A percentile compares a stretch with the other conserved stretches of the same genome.
phyloP scores from a whole-genome alignment of 1,284 basidiomycete species.

The Sparassis latifolia region DNA sequence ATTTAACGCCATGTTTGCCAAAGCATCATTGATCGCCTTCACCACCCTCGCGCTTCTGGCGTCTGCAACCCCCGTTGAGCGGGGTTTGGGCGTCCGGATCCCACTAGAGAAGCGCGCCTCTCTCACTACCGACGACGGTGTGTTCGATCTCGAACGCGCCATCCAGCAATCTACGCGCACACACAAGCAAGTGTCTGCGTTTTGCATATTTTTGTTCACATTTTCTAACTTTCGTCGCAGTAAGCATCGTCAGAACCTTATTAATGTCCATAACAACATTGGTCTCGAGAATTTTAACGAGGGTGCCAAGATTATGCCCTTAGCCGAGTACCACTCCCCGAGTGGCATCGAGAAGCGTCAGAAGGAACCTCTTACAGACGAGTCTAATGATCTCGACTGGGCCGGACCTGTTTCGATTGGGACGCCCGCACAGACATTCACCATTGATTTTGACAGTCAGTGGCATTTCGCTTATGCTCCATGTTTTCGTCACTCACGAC shows the following conservation, averaged over 20 bases:
- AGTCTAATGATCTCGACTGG: conserved; percentile 12
- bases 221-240: conserved; percentile 1
- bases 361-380: conserved; percentile 6
- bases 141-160: conserved; percentile 11
- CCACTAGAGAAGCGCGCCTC: conserved; percentile 11
- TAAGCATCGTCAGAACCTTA: conserved; percentile 15
- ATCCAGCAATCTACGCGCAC: conserved; percentile 7
- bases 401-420: conserved; percentile 16
- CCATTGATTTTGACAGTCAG: conserved; percentile 5
- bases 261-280: conserved; percentile 12
- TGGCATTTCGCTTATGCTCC: too few relatives aligned
- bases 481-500: too few relatives aligned
- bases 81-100: conserved; percentile 7
- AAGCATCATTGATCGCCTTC: conserved; percentile 9
- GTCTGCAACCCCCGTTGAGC: conserved; percentile 2
- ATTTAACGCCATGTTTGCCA: conserved; percentile 9
- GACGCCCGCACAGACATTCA: conserved; percentile 12
- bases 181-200: conserved; percentile 7
- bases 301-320: conserved; percentile 3
- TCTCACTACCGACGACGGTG: conserved; percentile 13
- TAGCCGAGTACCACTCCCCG: conserved; percentile 1
- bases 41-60: conserved; percentile 9
- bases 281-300: conserved; percentile 2
- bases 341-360: conserved; percentile 6
- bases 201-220: background rate